Evolutionary conservation across 176 grass and related monocot genomes (phyloP), one percentile per base, ranked within the genome.

Genomic region (Puya raimondii): DNA sequence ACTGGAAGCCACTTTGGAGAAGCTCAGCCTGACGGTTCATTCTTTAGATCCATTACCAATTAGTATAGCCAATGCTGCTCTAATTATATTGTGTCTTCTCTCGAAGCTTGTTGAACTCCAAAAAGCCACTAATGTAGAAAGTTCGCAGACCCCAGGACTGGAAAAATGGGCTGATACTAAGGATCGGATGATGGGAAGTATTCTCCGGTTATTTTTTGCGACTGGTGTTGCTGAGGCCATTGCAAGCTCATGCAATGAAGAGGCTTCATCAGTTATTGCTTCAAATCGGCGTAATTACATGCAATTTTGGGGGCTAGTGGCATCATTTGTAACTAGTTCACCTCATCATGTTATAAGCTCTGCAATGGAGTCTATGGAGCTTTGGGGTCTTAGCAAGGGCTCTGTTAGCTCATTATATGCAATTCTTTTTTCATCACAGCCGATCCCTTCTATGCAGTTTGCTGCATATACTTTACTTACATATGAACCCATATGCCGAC

Each of bases 331-430:
- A 70, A 81, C 71, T 56, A 56, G 72, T 82, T 79, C 93, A 64
- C 81, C 81, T 79, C 71, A 75, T 18, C 69, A 83, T 68, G 83
- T 87, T 82, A 92, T 72, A 85, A 90, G 50, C 58, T 91, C 79
- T 66, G 86, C 89, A 79, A 68, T 85, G 12, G 86, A 97, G 52
- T 91, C 89, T 17, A 92, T 97, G 86, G 80, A 89, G 72, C 80
- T 97, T 15, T 97, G 93, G 93, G 93, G 86, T 53, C 93, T 97
- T 66, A 79, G 47, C 76, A 92, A 90, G 77, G 84, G 72, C 79
- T 73, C 84, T 8, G 71, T 97, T 50, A 89, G 65, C 49, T 86
- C 86, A 69, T 53, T 97, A 50, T 92, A 97, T 82, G 88, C 93
- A 13, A 77, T 96, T 83, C 79, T 92, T 76, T 92, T 97, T 70